Evolutionary conservation across 768 basidiomycete genomes (phyloP), one percentile per base, ranked within the genome.

Genomic region (Mycena crocata): DNA sequence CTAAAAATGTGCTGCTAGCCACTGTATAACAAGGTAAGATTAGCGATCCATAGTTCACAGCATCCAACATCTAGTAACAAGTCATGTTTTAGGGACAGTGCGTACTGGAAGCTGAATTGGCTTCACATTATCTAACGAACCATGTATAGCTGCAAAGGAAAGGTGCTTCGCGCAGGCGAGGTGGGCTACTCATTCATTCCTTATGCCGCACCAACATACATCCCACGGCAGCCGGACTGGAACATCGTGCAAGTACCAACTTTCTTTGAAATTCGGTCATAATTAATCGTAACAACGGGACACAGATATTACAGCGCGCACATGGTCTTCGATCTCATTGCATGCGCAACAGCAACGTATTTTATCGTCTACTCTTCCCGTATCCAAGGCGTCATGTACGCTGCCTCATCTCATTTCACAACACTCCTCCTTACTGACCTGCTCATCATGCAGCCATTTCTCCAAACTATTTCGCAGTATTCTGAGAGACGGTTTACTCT

Each of bases 151-250:
- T 66, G 66, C 19, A 67, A 62, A 24, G 66, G 66, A 15, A 30
- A 45, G n/a, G 66, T 62, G 0, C 49, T 62, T 19, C 66, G 15
- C 4, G 5, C 40, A 10, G 60, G 55, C 34, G 66, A 67, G 57
- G 64, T 66, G 31, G 23, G 57, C 45, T 44, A 19, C 2, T 23
- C 49, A 17, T 21, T 5, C 42, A 4, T 35, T 55, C 26, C 31
- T 32, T 30, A 3, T 44, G 45, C n/a, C 3, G 37, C 44, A 21
- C 9, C 23, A 7, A 21, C 28, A 48, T 24, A 26, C 30, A 7
- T n/a, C 28, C 17, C 30, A 17, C 14, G n/a, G n/a, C n/a, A 66
- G 66, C 66, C 66, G 17, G 55, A 67, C 55, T 67, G 66, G 66
- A 57, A 62, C 26, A 62, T 67, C 34, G 65, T 67, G 45, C 51